A percentile compares a stretch with the other conserved stretches of the same genome.
Evolutionary conservation across 495 filamentous ascomycete genomes (phyloP).

Genomic region (Xylaria cubensis): DNA sequence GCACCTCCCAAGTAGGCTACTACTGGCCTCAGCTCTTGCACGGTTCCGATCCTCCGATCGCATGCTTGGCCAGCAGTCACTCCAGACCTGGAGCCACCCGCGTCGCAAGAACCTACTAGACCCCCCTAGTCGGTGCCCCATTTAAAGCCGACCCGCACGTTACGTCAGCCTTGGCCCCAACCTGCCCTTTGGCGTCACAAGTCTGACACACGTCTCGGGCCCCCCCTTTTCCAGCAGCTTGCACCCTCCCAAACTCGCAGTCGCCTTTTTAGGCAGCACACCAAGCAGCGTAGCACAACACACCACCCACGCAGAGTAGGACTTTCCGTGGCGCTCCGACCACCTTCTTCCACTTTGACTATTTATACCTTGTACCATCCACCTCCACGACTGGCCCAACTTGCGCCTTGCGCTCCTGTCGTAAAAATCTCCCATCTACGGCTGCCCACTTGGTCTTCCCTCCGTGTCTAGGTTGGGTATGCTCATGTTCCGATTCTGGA

Average conservation of each 20-base stretch:
- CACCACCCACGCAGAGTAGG: conserved; percentile 4
- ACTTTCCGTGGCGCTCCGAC: conserved; percentile 26
- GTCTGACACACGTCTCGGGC: conserved; percentile 32
- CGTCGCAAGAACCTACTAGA: conserved; percentile 20
- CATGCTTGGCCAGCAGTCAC: conserved; percentile 23
- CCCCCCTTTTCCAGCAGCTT: conserved; percentile 22
- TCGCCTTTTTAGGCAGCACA: conserved; percentile 23
- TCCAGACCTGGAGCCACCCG: conserved; percentile 6
- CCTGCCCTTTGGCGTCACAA: conserved; percentile 36
- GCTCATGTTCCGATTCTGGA: conserved; percentile 60
- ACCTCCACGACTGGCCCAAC: background rate
- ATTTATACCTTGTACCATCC: conserved; percentile 3
- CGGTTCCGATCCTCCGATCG: conserved; percentile 39
- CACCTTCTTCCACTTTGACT: conserved; percentile 9
- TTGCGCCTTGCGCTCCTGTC: conserved; percentile 35
- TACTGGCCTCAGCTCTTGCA: conserved; percentile 31
- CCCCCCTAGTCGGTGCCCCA: conserved; percentile 8
- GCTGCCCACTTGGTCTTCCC: conserved; percentile 24
- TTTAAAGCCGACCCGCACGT: conserved; percentile 32
- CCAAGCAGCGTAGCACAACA: conserved; percentile 9
- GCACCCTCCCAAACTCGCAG: background rate
- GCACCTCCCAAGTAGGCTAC: conserved; percentile 14
- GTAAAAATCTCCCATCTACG: background rate
- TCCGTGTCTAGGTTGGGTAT: conserved; percentile 39
- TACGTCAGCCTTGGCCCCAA: conserved; percentile 49